A percentile compares a stretch with the other conserved stretches of the same genome.
Evolutionary conservation across 2,329 filamentous ascomycete species (phyloP).

Genomic region (Pseudocercospora macadamiae): DNA sequence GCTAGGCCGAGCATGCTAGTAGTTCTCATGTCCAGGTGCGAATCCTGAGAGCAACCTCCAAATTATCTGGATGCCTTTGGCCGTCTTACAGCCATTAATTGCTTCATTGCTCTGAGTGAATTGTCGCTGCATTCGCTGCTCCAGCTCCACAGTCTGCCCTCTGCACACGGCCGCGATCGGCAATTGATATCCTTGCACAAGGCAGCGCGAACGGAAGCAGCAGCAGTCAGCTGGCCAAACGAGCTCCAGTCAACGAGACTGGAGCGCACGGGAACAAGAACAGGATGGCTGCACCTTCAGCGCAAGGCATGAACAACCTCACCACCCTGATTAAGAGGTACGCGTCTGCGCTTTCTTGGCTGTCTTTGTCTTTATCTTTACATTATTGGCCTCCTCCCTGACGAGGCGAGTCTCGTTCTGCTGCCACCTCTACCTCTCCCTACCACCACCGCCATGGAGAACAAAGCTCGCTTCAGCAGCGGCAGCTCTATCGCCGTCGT

Average conservation of each 20-base stretch:
- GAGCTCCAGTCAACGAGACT: conserved; percentile 2
- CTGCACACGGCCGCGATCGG: conserved; percentile 9
- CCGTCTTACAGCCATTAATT: not conserved
- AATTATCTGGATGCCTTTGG: not conserved
- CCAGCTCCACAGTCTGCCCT: not conserved
- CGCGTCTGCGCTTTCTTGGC: conserved; percentile 8
- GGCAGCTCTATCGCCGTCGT: conserved; percentile 22
- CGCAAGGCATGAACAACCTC: conserved; percentile 84
- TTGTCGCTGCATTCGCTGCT: not conserved
- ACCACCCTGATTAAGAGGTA: conserved; percentile 98
- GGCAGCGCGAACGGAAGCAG: conserved; percentile 4
- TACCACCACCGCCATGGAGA: conserved; percentile 14
- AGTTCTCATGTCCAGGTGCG: not conserved
- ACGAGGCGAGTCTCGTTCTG: too few species aligned
- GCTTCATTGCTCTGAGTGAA: not conserved
- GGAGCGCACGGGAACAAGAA: too few species aligned
- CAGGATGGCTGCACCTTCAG: conserved; percentile 16
- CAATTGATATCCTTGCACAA: conserved; percentile 6
- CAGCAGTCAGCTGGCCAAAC: conserved; percentile 4
- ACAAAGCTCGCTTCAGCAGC: conserved; percentile 22
- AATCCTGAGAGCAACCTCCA: conserved; percentile 4
- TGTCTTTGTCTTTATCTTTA: not conserved
- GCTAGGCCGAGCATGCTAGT: not conserved
- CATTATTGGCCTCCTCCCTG: not conserved
- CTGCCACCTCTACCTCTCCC: not conserved